Evolutionary conservation across 768 basidiomycete genomes (phyloP), one percentile per base, ranked within the genome.

Genomic region (Suillus sp.): DNA sequence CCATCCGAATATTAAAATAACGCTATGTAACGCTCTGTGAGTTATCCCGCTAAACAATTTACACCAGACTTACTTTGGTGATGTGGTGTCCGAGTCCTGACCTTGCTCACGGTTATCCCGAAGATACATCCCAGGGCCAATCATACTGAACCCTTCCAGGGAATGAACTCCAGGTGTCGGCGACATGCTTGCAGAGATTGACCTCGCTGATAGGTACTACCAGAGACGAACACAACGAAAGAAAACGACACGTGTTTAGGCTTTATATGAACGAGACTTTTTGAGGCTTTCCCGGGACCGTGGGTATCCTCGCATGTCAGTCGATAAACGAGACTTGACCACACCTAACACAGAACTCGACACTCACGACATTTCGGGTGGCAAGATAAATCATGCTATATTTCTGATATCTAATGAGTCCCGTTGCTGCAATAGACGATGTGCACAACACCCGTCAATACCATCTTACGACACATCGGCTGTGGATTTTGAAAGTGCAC

Each of bases 1-100:
- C 72, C 74, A 73, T n/a, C 74, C 74, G n/a, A 73, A 74, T 14
- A 73, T 67, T 14, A 73, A 67, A 56, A 73, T 72, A 8, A 75
- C 65, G 16, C 72, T 73, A 48, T 8, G 18, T 14, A 48, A 40
- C 43, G 4, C 0, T 1, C 61, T 6, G 48, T 72, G 32, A 64
- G 51, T 5, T 27, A 18, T 38, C 9, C 7, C 10, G 55, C 16
- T 25, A 37, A 50, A 16, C 2, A 37, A 32, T 7, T 4, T 9
- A 18, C 55, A 59, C 16, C 45, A 16, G 35, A 64, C 73, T 16
- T 61, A 73, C 73, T 64, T 66, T 60, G 72, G 73, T 2, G 61
- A 47, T n/a, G 66, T 27, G 14, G 47, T 25, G 22, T 35, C 34
- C 18, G 14, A 25, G 47, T 16, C 27, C 7, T 55, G 54, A 22